These are phyloP conservation scores for Phialocephala sp. DNA, from an alignment of 2,329 filamentous ascomycete genomes.

Conservation along the genomic window DNA sequence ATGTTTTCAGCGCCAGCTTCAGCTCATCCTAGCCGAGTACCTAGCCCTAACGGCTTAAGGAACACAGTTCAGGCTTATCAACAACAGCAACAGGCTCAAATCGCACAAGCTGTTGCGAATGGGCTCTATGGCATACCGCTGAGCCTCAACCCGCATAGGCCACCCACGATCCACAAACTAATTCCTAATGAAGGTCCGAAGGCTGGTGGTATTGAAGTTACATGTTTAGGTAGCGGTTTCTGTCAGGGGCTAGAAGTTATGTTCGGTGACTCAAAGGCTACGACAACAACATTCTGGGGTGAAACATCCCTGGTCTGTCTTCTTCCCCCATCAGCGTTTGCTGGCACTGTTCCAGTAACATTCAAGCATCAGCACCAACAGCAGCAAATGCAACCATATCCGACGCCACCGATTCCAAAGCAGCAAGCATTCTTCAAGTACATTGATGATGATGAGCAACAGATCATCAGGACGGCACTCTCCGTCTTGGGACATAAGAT, in stretches of 20 bases:
- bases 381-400: conserved; percentile 49
- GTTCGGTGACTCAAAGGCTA: conserved; percentile 74
- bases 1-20: conserved; percentile 76
- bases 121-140: conserved; percentile 58
- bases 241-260: conserved; percentile 81
- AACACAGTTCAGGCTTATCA: conserved; percentile 53
- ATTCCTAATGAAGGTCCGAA: conserved; percentile 84
- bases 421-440: conserved; percentile 72
- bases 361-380: conserved; percentile 59
- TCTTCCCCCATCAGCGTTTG: conserved; percentile 61
- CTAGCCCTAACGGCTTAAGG: conserved; percentile 67
- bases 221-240: conserved; percentile 81
- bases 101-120: conserved; percentile 54
- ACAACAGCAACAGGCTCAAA: conserved; percentile 51
- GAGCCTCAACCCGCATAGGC: conserved; percentile 55
- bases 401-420: conserved; percentile 52
- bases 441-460: conserved; percentile 71
- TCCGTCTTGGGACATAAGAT: conserved; percentile 68
- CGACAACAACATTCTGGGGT: conserved; percentile 68
- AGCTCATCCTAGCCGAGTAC: conserved; percentile 76
- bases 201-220: conserved; percentile 85
- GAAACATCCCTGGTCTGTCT: conserved; percentile 67
- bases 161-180: conserved; percentile 78
- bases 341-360: conserved; percentile 64
- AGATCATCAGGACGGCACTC: conserved; percentile 71